phyloP scores from a whole-genome alignment of 306 rosid species.

The Luffa aegyptiaca region DNA sequence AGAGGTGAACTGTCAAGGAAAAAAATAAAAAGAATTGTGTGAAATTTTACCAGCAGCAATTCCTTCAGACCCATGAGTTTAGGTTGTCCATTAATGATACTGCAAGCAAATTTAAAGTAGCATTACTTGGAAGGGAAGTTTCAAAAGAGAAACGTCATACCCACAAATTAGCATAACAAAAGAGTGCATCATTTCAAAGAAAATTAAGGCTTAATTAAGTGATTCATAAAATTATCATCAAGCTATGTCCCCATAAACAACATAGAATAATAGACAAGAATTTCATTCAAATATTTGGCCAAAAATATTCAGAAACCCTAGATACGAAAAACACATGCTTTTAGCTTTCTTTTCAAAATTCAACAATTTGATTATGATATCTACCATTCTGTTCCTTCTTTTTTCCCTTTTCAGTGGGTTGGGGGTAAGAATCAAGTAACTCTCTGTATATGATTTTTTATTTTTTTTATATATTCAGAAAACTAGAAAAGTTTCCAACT shows the following conservation, averaged over 20 bases:
- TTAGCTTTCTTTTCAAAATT: neutral
- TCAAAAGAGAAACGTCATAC: neutral
- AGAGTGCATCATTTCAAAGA: neutral
- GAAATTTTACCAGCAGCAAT: constrained; percentile 48
- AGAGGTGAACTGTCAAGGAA: neutral
- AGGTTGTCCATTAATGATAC: constrained; percentile 81
- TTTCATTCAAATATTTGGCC: neutral
- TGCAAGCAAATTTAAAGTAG: constrained; percentile 7
- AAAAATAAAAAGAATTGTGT: constrained; percentile 10
- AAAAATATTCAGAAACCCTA: neutral
- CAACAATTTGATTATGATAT: neutral
- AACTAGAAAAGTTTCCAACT: neutral
- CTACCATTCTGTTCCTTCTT: neutral
- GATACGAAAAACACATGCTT: neutral
- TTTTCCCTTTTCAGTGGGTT: neutral
- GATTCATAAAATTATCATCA: neutral
- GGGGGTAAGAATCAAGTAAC: neutral
- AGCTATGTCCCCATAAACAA: neutral
- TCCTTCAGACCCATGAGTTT: constrained; percentile 88
- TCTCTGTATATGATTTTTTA: neutral
- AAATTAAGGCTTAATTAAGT: neutral
- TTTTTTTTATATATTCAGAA: too few species aligned
- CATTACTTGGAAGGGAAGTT: neutral
- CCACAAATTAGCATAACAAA: neutral
- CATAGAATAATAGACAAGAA: neutral